Base-by-base conservation (phyloP, 2,329 filamentous ascomycete genomes). In the Fonsecaea multimorphosa region DNA sequence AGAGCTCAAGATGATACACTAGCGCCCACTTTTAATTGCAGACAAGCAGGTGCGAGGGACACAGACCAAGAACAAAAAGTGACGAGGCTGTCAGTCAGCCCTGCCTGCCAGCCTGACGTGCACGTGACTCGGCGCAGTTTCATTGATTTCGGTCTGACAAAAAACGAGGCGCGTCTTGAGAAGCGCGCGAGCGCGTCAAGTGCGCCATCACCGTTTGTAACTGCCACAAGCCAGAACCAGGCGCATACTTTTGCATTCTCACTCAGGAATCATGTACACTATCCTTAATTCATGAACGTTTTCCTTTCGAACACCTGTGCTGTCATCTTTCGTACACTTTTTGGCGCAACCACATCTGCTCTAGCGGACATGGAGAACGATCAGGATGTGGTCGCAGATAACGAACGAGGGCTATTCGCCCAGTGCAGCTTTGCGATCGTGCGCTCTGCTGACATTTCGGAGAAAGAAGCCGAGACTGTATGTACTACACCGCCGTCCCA, bases 351-450 rank as follows among this genome's bases (percentile, higher is more conserved):
- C 22, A 34, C 46, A 34, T 5, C 32, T 34, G 12, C 46, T 44
- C 22, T 31, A 16, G 36, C 32, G 27, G 31, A 59, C 57, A 69
- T 69, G 63, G 63, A 69, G 32, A 46, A 52, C 38, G 46, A 65
- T 24, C 44, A 63, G 29, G 61, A 54, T 6, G 56, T 11, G 36
- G 40, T 5, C 2, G 44, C 34, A 22, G 51, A 36, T 12, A 58
- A 62, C 24, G 59, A 57, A 38, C 24, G 27, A 11, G 67, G 63
- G 36, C 75, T 83, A 60, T 83, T 84, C 65, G 75, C 76, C 16
- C 79, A 82, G 68, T 80, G 80, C 71, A 76, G 76, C 57, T 76
- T 83, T 68, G 81, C 79, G 66, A 79, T 84, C 49, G 74, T 84
- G 53, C 77, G 76, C 70, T 80, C 78, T 7, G 76, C 77, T 16